Evolutionary conservation across 139 green algal genomes (phyloP).

Genomic region (Coelastrella sp.): DNA sequence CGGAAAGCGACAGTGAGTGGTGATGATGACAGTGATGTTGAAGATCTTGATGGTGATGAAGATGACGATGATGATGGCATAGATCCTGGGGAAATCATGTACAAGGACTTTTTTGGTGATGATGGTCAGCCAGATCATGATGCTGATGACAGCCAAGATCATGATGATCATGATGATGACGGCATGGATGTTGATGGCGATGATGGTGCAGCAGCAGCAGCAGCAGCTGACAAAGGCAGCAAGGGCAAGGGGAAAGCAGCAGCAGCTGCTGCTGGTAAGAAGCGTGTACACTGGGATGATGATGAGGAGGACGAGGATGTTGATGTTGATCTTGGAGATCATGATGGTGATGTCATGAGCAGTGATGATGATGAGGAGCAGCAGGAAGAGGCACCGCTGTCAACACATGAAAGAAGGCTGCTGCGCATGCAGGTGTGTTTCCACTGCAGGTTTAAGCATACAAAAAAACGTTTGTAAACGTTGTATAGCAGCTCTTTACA

Average conservation of each 20-base stretch:
- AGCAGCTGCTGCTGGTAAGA: neutral
- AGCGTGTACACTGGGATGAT: conserved; percentile 10
- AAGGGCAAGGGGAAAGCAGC: conserved; percentile 2
- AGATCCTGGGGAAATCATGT: conserved; percentile 56
- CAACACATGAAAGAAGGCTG: conserved; percentile 76
- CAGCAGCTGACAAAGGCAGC: neutral
- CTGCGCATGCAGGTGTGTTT: conserved; percentile 63
- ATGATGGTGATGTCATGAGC: neutral
- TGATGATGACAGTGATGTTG: neutral
- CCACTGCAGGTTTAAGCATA: neutral
- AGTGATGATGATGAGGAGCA: neutral
- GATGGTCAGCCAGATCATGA: neutral
- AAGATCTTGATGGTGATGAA: conserved; percentile 38
- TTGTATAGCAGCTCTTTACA: too few relatives aligned
- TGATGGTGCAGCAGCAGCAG: neutral
- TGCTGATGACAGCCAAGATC: neutral
- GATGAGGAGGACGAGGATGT: neutral
- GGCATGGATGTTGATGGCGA: too few relatives aligned
- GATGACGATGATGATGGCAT: conserved; percentile 51
- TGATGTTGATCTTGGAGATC: too few relatives aligned
- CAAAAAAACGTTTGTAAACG: too few relatives aligned
- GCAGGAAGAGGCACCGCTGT: conserved; percentile 55
- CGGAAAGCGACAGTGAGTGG: neutral
- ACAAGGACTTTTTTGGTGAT: conserved; percentile 83
- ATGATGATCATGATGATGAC: conserved; percentile 8